Conservation (phyloP, 257 asterid genomes). For the Penstemon barbatus region DNA sequence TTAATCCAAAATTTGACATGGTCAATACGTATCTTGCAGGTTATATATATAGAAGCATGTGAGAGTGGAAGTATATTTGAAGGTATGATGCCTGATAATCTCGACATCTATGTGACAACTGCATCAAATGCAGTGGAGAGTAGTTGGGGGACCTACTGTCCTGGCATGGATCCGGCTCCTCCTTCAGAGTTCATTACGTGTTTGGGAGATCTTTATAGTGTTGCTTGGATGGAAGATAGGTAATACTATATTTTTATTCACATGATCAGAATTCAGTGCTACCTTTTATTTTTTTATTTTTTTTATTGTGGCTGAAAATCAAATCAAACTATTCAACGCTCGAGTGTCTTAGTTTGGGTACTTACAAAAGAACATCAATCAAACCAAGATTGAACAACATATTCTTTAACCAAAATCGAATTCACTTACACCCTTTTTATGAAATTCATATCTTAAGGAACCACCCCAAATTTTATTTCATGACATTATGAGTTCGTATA, state of each 20-base stretch:
- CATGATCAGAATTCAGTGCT: background rate
- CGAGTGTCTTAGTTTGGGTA: no score
- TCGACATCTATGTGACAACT: conserved; percentile 76
- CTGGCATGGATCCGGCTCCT: conserved; percentile 64
- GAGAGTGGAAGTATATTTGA: conserved; percentile 90
- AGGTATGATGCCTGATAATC: conserved; percentile 77
- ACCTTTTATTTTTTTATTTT: background rate
- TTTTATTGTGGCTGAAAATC: no score
- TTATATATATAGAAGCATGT: conserved; percentile 80
- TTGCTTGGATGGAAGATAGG: conserved; percentile 99
- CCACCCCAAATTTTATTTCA: no score
- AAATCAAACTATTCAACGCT: no score
- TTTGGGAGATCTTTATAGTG: conserved; percentile 90
- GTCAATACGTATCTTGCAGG: conserved; percentile 39
- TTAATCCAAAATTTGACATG: no score
- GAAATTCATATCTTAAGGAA: no score
- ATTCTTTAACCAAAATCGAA: no score
- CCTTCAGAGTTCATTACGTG: conserved; percentile 72
- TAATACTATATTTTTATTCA: conserved; percentile 10
- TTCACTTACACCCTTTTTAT: no score
- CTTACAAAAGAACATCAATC: no score
- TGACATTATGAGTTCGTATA: no score
- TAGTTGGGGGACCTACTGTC: conserved; percentile 93
- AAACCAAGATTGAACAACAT: no score
- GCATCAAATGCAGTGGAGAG: conserved; percentile 87